Evolutionary conservation across 371 early-diverging fungal genomes (phyloP).

Genomic region (Capniomyces stellatus): DNA sequence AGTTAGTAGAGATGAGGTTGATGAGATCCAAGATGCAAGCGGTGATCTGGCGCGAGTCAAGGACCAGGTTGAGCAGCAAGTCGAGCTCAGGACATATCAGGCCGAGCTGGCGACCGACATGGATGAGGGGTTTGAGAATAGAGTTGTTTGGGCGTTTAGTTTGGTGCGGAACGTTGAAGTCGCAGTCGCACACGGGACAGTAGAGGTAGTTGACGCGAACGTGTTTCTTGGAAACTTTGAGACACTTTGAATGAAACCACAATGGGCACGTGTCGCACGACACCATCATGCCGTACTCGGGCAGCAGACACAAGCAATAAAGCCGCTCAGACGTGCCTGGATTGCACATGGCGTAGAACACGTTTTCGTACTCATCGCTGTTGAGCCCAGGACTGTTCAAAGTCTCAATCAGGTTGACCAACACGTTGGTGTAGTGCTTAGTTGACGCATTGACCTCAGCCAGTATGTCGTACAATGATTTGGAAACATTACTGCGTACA

Average conservation of each 20-base stretch:
- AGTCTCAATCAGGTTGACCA: not conserved
- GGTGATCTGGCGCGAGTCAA: conserved; percentile 9
- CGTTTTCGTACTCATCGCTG: conserved; percentile 6
- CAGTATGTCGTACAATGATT: conserved; percentile 4
- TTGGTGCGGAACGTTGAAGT: conserved; percentile 22
- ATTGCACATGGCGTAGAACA: not conserved
- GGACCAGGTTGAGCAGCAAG: conserved; percentile 28
- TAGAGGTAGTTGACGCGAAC: conserved; percentile 34
- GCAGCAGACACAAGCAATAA: conserved; percentile 41
- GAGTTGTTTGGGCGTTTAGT: conserved; percentile 29
- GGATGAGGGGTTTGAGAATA: conserved; percentile 24
- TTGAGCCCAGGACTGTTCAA: conserved; percentile 1
- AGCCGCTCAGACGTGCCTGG: not conserved
- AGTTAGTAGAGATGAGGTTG: not conserved
- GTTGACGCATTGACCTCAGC: not conserved
- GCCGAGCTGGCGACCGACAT: conserved; percentile 26
- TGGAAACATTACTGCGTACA: conserved; percentile 3
- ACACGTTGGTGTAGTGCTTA: not conserved
- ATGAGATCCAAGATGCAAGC: not conserved
- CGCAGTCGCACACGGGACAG: conserved; percentile 47
- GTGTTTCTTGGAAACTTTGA: conserved; percentile 37
- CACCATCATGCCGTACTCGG: conserved; percentile 49
- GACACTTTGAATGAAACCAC: conserved; percentile 61
- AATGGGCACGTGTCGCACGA: conserved; percentile 63
- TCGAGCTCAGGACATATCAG: conserved; percentile 37